Conservation (phyloP, 352 stramenopile species). For the Phytophthora vignae region DNA sequence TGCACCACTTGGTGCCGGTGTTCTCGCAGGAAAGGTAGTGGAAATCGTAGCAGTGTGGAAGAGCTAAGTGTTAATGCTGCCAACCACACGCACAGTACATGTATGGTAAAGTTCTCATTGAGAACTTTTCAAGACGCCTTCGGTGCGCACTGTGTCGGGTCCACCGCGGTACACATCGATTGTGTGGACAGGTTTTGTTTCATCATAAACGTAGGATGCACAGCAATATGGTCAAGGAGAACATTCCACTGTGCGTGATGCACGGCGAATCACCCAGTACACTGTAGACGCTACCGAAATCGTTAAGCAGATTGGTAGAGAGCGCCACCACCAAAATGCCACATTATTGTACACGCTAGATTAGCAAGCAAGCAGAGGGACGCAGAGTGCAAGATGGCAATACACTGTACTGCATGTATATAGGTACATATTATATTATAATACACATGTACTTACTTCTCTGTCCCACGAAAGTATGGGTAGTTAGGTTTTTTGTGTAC, state of each 20-base stretch:
- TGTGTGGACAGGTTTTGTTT: background rate
- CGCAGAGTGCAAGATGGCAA: too few species aligned
- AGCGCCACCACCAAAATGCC: too few species aligned
- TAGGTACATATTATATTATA: too few species aligned
- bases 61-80: background rate
- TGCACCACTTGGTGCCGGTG: background rate
- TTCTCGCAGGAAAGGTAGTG: background rate
- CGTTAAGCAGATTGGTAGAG: too few species aligned
- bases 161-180: background rate
- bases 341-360: too few species aligned
- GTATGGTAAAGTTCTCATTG: too few species aligned
- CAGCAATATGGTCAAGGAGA: background rate
- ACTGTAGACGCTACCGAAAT: too few species aligned
- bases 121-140: background rate
- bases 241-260: background rate
- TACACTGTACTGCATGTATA: too few species aligned
- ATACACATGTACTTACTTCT: too few species aligned
- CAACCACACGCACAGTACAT: background rate
- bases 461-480: too few species aligned
- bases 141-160: background rate
- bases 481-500: too few species aligned
- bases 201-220: background rate
- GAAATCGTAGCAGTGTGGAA: background rate
- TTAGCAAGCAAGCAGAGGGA: too few species aligned
- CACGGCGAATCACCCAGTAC: background rate